Evolutionary conservation across 495 filamentous ascomycete genomes (phyloP), one percentile per base, ranked within the genome.

Genomic region (Letharia columbiana): DNA sequence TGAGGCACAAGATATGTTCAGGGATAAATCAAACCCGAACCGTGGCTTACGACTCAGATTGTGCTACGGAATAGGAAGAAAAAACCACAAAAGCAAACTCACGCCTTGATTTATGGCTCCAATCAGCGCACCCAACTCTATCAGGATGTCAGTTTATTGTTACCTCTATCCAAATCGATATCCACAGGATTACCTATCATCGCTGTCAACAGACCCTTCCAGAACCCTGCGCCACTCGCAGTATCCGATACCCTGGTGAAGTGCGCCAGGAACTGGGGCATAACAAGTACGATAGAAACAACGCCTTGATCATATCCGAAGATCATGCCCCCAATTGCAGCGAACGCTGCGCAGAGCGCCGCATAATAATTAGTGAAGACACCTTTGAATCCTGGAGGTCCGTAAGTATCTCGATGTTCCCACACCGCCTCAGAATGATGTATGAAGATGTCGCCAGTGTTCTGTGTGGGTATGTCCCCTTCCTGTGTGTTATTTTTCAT

Each of bases 261-360:
- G 1, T 75, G 75, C 7, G 74, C 71, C 8, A 85, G 71, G 69
- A 86, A 86, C 61, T 85, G 82, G 35, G 81, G 75, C 82, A 84
- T 84, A 23, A 84, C 81, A 47, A 85, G 71, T 31, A 81, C 83
- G 2, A 86, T 77, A 3, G 80, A 83, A 39, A 86, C 78, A 20
- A 86, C 84, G 45, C 78, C 78, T 64, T 82, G 80, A 63, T 86
- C 83, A 69, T 85, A 86, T 20, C 84, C 84, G 64, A 86, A 86
- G 12, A 83, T 69, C 58, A 84, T 69, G 52, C 84, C 84, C 60
- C 84, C 83, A 0, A 86, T 72, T 0, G 83, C 81, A 9, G 82
- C 78, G 69, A 84, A 83, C 2, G 77, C 77, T 2, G 84, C 83
- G 67, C 81, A 84, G 31, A 82, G 65, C 18, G 80, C 68, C 44